Percentiles rank a stretch among this genome's conserved stretches.
Conservation (phyloP, 2,329 filamentous ascomycete genomes). For the Colletotrichum siamense region DNA sequence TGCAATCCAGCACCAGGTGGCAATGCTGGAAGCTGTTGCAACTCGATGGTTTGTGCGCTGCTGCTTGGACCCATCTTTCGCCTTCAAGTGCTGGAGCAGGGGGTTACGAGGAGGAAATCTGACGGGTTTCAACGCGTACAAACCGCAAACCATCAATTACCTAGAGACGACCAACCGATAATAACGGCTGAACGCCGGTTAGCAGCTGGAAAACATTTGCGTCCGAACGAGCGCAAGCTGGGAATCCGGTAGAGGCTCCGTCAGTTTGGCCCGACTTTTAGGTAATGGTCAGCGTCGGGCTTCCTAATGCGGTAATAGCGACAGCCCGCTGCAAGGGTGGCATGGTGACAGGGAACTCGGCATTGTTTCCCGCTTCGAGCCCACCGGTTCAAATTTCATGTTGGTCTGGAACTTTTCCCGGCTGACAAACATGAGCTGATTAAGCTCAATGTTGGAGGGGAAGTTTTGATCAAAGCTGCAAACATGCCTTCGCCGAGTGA, state of each 20-base stretch:
- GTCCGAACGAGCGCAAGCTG: not conserved
- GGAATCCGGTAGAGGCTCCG: not conserved
- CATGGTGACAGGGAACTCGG: not conserved
- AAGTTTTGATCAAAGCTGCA: not conserved
- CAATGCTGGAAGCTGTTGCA: not conserved
- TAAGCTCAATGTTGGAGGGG: not conserved
- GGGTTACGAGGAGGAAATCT: not conserved
- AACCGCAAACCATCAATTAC: not conserved
- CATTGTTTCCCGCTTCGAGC: not conserved
- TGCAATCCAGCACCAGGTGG: not conserved
- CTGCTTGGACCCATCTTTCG: not conserved
- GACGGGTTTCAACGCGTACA: not conserved
- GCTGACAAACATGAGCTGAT: not conserved
- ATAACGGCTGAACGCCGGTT: not conserved
- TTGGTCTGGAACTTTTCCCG: not conserved
- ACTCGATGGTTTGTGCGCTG: not conserved
- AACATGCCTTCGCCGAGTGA: not conserved
- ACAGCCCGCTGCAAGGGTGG: not conserved
- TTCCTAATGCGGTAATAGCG: not conserved
- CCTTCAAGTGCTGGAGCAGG: not conserved
- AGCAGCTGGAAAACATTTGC: not conserved
- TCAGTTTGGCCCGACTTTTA: not conserved
- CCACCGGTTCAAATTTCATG: not conserved
- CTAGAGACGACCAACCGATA: not conserved
- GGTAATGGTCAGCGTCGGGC: not conserved